Evolutionary conservation across 176 grass and related monocot species (phyloP), one percentile per base, ranked within the genome.

Genomic region (Eragrostis curvula): DNA sequence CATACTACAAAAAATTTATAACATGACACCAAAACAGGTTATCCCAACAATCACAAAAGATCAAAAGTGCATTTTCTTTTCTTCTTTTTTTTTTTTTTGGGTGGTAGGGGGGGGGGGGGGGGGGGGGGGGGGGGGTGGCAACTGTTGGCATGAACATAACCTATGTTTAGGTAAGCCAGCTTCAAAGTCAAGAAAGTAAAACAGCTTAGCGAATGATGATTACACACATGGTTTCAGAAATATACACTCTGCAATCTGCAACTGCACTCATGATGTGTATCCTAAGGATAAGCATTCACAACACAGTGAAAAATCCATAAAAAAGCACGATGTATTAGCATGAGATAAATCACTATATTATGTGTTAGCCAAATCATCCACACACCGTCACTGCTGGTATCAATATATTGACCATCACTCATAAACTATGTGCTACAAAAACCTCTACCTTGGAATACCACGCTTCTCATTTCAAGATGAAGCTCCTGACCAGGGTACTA

Each of bases 401-500:
- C 72, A 76, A 90, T 64, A 30, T 79, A 85, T 90, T 52, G 2
- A 74, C 75, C 71, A 87, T 90, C 78, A 88, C 62, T 86, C 56
- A 66, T 77, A 60, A 72, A 79, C 55, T 5, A 30, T 93, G 82
- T 76, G 78, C 81, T 76, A 90, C 77, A 85, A 85, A 78, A 87
- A 63, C 67, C 53, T 70, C 66, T 87, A 47, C 48, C 25, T 12
- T 86, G 77, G 79, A 91, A 94, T 80, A 86, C 56, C 62, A 88
- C 9, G 16, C 62, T 62, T 57, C 70, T 79, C 62, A 88, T 88
- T 47, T 56, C 70, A 61, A 30, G 65, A 89, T 51, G 63, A 93
- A 83, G 48, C 42, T 9, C 74, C 62, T 52, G 28, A 57, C 48
- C 64, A 87, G 57, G 83, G 30, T 67, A 83, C 36, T 12, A 16